These are phyloP conservation scores for Diaporthe sp. DNA, from an alignment of 2,329 filamentous ascomycete species.

Conservation along the genomic window DNA sequence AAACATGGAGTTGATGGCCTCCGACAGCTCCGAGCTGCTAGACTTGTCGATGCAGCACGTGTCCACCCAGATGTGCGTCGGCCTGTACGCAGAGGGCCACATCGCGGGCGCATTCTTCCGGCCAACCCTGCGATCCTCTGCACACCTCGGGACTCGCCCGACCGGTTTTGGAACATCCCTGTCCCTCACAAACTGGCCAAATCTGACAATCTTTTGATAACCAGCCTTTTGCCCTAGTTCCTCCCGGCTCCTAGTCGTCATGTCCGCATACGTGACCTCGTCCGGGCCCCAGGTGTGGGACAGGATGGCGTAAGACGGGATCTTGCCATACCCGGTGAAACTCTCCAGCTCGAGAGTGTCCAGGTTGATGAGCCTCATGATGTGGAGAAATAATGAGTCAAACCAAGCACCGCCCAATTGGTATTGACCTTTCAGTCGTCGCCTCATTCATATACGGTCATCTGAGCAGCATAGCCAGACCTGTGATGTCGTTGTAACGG, in stretches of 20 bases:
- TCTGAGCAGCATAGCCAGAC: neutral
- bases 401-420: neutral
- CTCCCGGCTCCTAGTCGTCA: neutral
- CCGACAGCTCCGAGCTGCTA: slow-evolving; percentile 31
- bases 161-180: neutral
- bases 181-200: slow-evolving; percentile 19
- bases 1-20: slow-evolving; percentile 39
- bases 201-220: slow-evolving; percentile 27
- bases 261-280: slow-evolving; percentile 23
- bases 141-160: neutral
- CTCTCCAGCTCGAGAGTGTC: slow-evolving; percentile 27
- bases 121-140: neutral
- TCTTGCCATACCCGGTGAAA: slow-evolving; percentile 27
- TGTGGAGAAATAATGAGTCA: neutral
- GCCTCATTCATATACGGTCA: neutral
- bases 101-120: neutral
- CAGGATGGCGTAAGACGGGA: slow-evolving; percentile 25
- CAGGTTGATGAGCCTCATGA: slow-evolving; percentile 32
- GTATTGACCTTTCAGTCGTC: neutral
- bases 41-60: slow-evolving; percentile 41
- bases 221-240: neutral
- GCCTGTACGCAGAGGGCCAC: neutral
- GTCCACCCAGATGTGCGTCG: slow-evolving; percentile 35
- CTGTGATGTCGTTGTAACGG: neutral
- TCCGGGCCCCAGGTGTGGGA: slow-evolving; percentile 27